These are phyloP conservation scores for Aaosphaeria pasadenensis DNA, from an alignment of 2,329 filamentous ascomycete genomes.

Conservation along the genomic window DNA sequence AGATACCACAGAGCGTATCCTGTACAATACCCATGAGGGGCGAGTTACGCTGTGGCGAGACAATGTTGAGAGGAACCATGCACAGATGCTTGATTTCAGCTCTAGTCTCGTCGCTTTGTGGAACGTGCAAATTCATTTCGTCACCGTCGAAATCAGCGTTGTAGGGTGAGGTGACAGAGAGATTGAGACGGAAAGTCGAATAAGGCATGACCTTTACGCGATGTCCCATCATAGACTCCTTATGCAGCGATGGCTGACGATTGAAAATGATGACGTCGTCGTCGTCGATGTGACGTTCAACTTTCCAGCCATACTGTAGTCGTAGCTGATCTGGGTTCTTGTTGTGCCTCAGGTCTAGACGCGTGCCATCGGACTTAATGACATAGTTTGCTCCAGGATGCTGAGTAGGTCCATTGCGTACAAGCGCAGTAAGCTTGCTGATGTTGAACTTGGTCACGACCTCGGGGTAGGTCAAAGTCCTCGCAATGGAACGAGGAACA, in stretches of 20 bases:
- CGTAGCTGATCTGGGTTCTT: conserved; percentile 82
- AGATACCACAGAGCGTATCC: conserved; percentile 92
- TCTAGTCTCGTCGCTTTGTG: conserved; percentile 93
- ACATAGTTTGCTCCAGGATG: conserved; percentile 97
- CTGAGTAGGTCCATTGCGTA: conserved; percentile 90
- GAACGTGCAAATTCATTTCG: conserved; percentile 99
- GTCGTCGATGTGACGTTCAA: conserved; percentile 93
- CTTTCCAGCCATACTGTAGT: conserved; percentile 96
- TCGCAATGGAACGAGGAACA: conserved; percentile 89
- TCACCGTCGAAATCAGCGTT: conserved; percentile 99
- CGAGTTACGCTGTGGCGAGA: conserved; percentile 93
- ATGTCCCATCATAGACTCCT: conserved; percentile 99
- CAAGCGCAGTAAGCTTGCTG: conserved; percentile 80
- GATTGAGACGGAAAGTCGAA: conserved; percentile 94
- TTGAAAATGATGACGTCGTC: conserved; percentile 99
- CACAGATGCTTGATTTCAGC: conserved; percentile 93
- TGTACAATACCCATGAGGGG: conserved; percentile 99
- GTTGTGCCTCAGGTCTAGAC: conserved; percentile 92
- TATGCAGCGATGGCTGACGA: conserved; percentile 97
- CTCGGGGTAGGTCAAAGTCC: conserved; percentile 92
- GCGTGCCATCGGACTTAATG: conserved; percentile 86
- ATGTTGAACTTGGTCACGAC: conserved; percentile 98
- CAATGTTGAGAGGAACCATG: conserved; percentile 97
- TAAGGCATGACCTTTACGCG: conserved; percentile 97
- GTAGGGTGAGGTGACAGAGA: conserved; percentile 97